These are phyloP conservation scores for Sordariomycetes sp. DNA, from an alignment of 2,329 filamentous ascomycete genomes.

Conservation along the genomic window DNA sequence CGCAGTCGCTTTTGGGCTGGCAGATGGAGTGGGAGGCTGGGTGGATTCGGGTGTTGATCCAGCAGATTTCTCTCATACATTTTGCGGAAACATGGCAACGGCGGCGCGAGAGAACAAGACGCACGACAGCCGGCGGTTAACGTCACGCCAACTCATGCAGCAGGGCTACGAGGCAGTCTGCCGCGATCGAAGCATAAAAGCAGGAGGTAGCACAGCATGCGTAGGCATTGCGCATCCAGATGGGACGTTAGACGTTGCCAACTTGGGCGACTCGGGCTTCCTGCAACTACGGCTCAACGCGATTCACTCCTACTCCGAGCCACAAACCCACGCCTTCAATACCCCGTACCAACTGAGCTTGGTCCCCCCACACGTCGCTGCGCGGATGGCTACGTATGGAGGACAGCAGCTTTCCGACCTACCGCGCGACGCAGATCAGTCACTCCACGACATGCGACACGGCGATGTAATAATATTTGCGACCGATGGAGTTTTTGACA, in stretches of 20 bases:
- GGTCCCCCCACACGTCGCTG: conserved; percentile 69
- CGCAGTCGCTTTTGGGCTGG: conserved; percentile 75
- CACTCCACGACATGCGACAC: conserved; percentile 68
- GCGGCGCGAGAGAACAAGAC: conserved; percentile 52
- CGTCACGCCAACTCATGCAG: conserved; percentile 67
- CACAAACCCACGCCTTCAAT: conserved; percentile 96
- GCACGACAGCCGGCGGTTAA: conserved; percentile 29
- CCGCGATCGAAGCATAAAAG: conserved; percentile 61
- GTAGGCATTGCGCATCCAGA: conserved; percentile 68
- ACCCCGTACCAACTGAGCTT: conserved; percentile 92
- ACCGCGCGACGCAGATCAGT: conserved; percentile 75
- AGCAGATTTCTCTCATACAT: conserved; percentile 85
- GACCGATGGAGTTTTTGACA: conserved; percentile 94
- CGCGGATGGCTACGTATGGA: conserved; percentile 76
- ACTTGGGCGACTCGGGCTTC: conserved; percentile 92
- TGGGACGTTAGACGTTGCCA: conserved; percentile 78
- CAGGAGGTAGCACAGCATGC: conserved; percentile 86
- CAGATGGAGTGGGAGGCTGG: conserved; percentile 95
- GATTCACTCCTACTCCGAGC: conserved; percentile 71
- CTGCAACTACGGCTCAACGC: conserved; percentile 78
- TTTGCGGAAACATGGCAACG: conserved; percentile 88
- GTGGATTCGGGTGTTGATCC: conserved; percentile 86
- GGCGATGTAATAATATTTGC: conserved; percentile 92
- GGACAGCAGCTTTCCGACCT: conserved; percentile 73
- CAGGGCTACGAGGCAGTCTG: conserved; percentile 76